phyloP scores from a whole-genome alignment of 306 rosid species.

The Fagus crenata region DNA sequence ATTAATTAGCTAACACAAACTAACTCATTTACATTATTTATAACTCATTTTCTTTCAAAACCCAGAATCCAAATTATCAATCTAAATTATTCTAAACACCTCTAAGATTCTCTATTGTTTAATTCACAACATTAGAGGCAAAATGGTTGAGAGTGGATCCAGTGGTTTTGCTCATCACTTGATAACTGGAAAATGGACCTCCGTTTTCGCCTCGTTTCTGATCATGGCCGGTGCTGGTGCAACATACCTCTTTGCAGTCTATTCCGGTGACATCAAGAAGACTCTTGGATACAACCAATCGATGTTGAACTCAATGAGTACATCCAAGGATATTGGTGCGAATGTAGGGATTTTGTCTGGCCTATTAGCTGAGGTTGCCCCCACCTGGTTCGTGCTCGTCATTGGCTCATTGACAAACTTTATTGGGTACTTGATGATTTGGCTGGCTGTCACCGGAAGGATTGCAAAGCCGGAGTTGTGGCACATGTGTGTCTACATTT shows the following conservation, averaged over 20 bases:
- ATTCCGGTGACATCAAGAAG: slow-evolving; percentile 42
- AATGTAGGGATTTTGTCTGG: slow-evolving; percentile 47
- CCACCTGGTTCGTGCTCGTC: slow-evolving; percentile 50
- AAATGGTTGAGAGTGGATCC: no score
- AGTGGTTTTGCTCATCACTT: no score
- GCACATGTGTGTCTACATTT: slow-evolving; percentile 56
- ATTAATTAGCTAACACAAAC: no score
- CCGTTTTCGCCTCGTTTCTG: slow-evolving; percentile 46
- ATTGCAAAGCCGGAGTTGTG: slow-evolving; percentile 46
- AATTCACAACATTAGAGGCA: no score
- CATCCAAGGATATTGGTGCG: slow-evolving; percentile 50
- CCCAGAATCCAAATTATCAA: no score
- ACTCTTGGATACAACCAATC: slow-evolving; percentile 48
- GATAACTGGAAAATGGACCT: slow-evolving; percentile 39
- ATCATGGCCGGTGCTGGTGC: slow-evolving; percentile 57
- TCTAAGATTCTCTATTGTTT: no score
- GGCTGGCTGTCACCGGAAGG: slow-evolving; percentile 42
- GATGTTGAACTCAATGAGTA: slow-evolving; percentile 37
- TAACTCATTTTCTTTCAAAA: no score
- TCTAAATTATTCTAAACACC: no score
- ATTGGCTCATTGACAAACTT: slow-evolving; percentile 50
- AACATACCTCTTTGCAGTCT: slow-evolving; percentile 42
- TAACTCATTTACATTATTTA: no score
- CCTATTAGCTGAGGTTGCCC: slow-evolving; percentile 45
- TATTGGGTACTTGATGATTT: slow-evolving; percentile 50